These are phyloP conservation scores for Begonia fuchsioides DNA, from an alignment of 306 rosid genomes.

Conservation along the genomic window DNA sequence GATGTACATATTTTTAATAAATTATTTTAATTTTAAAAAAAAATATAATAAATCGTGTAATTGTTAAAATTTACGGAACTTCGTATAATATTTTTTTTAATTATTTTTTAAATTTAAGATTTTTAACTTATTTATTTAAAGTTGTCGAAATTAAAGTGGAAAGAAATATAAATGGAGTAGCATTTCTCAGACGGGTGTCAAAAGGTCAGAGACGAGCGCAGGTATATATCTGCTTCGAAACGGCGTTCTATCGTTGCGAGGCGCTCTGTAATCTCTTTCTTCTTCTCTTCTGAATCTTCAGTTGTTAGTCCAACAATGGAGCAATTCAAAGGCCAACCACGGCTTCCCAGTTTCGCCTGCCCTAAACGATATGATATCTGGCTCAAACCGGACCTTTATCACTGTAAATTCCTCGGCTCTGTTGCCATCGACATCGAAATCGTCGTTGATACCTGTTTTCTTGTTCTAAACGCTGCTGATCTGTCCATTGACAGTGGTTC, in stretches of 20 bases:
- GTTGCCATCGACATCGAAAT: conserved; percentile 47
- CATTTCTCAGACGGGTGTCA: no score
- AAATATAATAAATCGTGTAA: no score
- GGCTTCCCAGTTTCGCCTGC: conserved; percentile 77
- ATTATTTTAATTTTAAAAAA: no score
- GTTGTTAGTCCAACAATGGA: conserved; percentile 29
- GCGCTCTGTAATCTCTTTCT: background rate
- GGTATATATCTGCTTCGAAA: no score
- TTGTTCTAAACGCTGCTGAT: conserved; percentile 79
- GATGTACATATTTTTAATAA: no score
- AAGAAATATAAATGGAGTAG: no score
- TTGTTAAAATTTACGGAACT: no score
- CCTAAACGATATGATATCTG: conserved; percentile 57
- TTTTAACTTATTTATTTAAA: no score
- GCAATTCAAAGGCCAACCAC: conserved; percentile 72
- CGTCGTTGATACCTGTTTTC: conserved; percentile 43
- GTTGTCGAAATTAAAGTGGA: no score
- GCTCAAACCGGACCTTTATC: conserved; percentile 64
- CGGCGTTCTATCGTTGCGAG: background rate
- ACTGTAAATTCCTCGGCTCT: conserved; percentile 60
- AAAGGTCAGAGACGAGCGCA: no score
- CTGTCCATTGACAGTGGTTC: conserved; percentile 23
- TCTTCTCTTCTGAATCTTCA: background rate
- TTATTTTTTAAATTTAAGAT: no score
- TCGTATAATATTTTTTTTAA: no score